Evolutionary conservation across 106 monocot species (phyloP), one percentile per base, ranked within the genome.

Genomic region (Acorus gramineus): DNA sequence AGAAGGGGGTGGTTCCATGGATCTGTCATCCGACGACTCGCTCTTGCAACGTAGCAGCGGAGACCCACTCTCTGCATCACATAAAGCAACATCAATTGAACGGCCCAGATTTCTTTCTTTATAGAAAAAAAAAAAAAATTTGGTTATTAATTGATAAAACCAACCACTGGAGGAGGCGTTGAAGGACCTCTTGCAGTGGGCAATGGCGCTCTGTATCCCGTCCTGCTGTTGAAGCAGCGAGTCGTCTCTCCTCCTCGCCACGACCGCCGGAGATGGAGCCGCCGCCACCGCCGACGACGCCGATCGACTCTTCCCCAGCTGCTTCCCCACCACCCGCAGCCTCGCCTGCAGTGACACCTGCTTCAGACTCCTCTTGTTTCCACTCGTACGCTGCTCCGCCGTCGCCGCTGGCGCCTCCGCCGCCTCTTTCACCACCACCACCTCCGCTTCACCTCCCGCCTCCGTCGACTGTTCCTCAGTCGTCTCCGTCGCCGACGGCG

Each of bases 141-240:
- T 43, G 4, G 12, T 64, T 8, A 2, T 48, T 13, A 0, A 44
- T 12, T 4, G 3, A 14, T 4, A 7, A 11, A 5, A 0, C 5
- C 50, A 64, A 82, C 79, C 84, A 69, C 60, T 66, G 55, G 45
- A 3, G 55, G 45, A 3, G 6, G 71, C 66, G 11, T 74, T 58
- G 59, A 87, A 74, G 2, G 94, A 95, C 4, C 80, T 77, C 57
- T 95, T 95, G 78, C 94, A 95, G 67, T 95, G 94, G 0, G 84
- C 86, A 14, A 95, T 95, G 67, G 94, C 94, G 70, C 94, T 80
- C 69, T 84, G 81, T 44, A 95, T 95, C 43, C 94, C 94, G 64
- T 95, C 94, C 67, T 87, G 78, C 66, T 78, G 79, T 76, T 76
- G 77, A 12, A 76, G 8, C 50, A 87, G 65, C 46, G 90, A 82